These are phyloP conservation scores for Malus sieversii DNA, from an alignment of 306 rosid species.

Conservation along the genomic window DNA sequence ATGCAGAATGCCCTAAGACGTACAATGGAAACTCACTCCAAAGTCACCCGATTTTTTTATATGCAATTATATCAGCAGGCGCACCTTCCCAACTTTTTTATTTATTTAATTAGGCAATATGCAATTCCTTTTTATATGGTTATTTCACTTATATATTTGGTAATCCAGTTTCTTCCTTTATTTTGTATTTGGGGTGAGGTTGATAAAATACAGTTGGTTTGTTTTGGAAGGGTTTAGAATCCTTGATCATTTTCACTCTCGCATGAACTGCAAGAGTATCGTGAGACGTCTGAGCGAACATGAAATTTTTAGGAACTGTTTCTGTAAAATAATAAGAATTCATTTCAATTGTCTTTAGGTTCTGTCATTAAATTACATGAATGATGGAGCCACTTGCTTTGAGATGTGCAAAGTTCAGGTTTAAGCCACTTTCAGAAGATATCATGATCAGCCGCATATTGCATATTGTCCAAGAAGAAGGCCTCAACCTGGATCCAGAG, in stretches of 20 bases:
- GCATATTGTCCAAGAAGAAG: constrained; percentile 78
- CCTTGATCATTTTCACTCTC: background rate
- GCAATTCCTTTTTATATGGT: background rate
- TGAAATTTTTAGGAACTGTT: background rate
- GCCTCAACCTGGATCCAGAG: constrained; percentile 74
- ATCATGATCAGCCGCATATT: constrained; percentile 64
- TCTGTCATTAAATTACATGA: background rate
- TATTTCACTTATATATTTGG: background rate
- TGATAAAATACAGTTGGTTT: background rate
- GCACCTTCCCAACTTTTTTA: background rate
- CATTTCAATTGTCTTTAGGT: background rate
- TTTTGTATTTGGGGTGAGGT: background rate
- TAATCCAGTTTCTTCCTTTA: background rate
- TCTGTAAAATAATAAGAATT: background rate
- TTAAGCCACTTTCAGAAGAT: constrained; percentile 89
- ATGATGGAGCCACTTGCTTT: constrained; percentile 78
- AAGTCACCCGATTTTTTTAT: constrained; percentile 90
- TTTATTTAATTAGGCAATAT: background rate
- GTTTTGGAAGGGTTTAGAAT: background rate
- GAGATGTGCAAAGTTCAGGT: constrained; percentile 94
- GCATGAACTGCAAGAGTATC: background rate
- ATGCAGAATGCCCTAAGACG: constrained; percentile 90
- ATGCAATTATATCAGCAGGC: constrained; percentile 98
- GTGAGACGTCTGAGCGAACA: background rate
- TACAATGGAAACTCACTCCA: constrained; percentile 92